phyloP scores from a whole-genome alignment of 2,329 filamentous ascomycete species.

The Saccharata proteae region DNA sequence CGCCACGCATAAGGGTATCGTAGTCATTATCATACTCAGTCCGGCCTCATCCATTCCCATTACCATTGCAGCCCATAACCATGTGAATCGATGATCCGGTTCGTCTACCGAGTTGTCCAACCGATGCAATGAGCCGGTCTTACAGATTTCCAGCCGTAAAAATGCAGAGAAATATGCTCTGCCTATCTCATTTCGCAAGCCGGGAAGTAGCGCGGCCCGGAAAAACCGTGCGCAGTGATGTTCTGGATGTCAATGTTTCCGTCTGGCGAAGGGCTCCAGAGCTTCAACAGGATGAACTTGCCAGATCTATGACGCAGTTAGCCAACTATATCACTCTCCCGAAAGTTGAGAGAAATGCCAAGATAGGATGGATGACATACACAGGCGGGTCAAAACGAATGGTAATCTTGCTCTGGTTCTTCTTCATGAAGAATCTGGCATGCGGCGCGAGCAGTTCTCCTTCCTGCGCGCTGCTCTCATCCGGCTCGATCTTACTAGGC shows the following conservation, averaged over 20 bases:
- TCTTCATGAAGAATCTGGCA: constrained; percentile 73
- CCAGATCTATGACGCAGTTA: constrained; percentile 44
- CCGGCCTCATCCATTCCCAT: too few species aligned
- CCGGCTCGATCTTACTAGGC: constrained; percentile 23
- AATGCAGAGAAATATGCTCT: too few species aligned
- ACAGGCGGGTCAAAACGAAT: constrained; percentile 76
- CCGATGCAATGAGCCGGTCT: too few species aligned
- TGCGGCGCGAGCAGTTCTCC: constrained; percentile 51
- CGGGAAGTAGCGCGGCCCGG: constrained; percentile 75
- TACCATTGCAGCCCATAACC: too few species aligned
- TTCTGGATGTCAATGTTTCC: constrained; percentile 84
- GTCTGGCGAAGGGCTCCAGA: constrained; percentile 68
- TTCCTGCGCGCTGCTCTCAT: constrained; percentile 14
- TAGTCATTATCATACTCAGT: too few species aligned
- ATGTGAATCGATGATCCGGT: too few species aligned
- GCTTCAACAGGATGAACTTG: constrained; percentile 74
- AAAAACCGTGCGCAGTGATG: constrained; percentile 71
- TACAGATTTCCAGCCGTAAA: too few species aligned
- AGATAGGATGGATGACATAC: constrained; percentile 23
- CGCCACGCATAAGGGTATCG: too few species aligned
- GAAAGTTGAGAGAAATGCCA: constrained; percentile 1
- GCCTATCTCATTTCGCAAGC: constrained; percentile 47
- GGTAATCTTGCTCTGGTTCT: constrained; percentile 71
- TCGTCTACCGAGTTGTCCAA: too few species aligned
- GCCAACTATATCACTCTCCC: background rate